These are phyloP conservation scores for Aspergillus arachidicola DNA, from an alignment of 2,329 filamentous ascomycete genomes.

Conservation along the genomic window DNA sequence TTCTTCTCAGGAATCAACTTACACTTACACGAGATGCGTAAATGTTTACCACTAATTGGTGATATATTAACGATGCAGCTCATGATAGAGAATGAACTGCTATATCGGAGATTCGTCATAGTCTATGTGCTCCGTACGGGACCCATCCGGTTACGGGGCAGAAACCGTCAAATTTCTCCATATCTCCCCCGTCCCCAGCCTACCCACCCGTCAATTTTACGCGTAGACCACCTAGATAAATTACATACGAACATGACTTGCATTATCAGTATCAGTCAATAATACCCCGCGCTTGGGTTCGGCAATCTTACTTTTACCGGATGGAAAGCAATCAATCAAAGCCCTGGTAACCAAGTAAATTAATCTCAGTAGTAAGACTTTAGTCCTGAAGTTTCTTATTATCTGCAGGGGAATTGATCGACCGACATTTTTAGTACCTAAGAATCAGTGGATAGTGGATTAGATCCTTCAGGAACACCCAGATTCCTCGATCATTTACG, in stretches of 20 bases:
- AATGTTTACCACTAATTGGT: no score
- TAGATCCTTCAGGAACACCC: background rate
- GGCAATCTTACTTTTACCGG: background rate
- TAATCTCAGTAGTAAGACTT: background rate
- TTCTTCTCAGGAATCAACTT: no score
- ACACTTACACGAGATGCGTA: no score
- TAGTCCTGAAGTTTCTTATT: background rate
- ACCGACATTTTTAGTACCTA: background rate
- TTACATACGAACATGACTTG: background rate
- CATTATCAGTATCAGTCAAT: background rate
- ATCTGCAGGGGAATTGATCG: background rate
- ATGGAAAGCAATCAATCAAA: background rate
- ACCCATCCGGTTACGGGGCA: conserved; percentile 1
- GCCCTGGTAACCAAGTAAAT: background rate
- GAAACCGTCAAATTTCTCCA: background rate
- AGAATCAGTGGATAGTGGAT: background rate
- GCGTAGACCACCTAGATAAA: background rate
- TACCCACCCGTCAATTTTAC: background rate
- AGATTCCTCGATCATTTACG: background rate
- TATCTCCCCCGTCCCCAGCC: background rate
- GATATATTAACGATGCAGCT: no score
- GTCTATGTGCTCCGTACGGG: background rate
- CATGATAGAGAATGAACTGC: no score
- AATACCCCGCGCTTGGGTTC: background rate
- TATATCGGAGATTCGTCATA: no score